Evolutionary conservation across 805 yeast genomes (phyloP), one percentile per base, ranked within the genome.

Genomic region (Starmerella floris): DNA sequence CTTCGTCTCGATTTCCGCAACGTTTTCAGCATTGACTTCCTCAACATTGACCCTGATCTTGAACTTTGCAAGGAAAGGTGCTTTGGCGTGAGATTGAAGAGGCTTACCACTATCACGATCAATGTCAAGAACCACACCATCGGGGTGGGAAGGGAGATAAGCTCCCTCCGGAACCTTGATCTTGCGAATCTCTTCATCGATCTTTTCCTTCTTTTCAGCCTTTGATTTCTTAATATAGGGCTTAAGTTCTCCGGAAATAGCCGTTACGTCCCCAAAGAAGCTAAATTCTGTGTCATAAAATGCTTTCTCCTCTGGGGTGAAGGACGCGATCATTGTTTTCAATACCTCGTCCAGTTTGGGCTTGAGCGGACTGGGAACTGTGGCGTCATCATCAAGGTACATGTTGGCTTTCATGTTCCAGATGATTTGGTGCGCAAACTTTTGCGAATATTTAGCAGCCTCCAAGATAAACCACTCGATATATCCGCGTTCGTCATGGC

Each of bases 341-440:
- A 80, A 76, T 26, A 88, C 82, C 35, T 66, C 67, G 58, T 88
- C 96, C 50, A 91, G 67, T 2, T 69, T 69, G 1, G 96, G 95
- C 60, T 88, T 88, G 55, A 88, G 66, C 1, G 73, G 67, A 62
- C 87, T 95, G 3, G 93, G 91, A 6, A 73, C 69, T 0, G 75
- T 67, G 0, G 84, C 78, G 9, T 88, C 95, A 53, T 88, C 97
- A 57, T 83, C 96, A 52, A 79, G 80, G 62, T 73, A 91, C 48
- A 85, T 75, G 57, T 93, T 91, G 1, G 99, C 97, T 55, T 80
- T 63, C 82, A 91, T 84, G 56, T 91, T 91, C 99, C 99, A 91
- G 42, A 91, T 84, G 51, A 91, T 87, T 62, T 91, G 99, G 61
- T 91, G 99, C 0, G 97, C 87, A 68, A 91, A 91, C 48, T 88